Evolutionary conservation across 2,329 filamentous ascomycete genomes (phyloP), one percentile per base, ranked within the genome.

Genomic region (Microsporum ferrugineum): DNA sequence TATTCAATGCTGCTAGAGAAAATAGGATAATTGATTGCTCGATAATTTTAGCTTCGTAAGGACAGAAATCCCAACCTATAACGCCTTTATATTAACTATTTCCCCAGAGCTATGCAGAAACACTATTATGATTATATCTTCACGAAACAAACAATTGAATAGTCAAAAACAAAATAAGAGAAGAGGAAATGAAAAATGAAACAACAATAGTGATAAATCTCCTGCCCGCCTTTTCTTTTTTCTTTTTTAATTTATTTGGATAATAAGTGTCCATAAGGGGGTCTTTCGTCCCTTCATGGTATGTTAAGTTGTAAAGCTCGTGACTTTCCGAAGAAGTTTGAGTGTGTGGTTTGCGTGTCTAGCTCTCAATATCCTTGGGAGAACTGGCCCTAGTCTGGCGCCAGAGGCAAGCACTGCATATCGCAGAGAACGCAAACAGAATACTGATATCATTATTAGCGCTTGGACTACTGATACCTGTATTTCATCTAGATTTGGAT

Each of bases 351-450:
- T 36, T 36, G 29, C 29, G 5, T n/a, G 14, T 51, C 31, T 55
- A 55, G 12, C 33, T 55, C 14, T 55, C 51, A 14, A 55, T 55
- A 7, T 55, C 51, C 31, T 55, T 55, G 14, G 51, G 51, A 36
- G 51, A 33, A 3, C 7, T 10, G 14, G 31, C 66, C 74, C 82
- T 82, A 69, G 80, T 76, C 67, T 82, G 80, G 64, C 82, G 80
- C 83, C 85, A 88, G 43, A 89, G 76, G 66, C 84, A 83, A 60
- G 78, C 73, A 34, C 79, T 81, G 53, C 82, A 79, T 57, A 86
- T 73, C 53, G 79, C 76, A 1, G 84, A 86, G 63, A 88, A 80
- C 63, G 83, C 80, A 68, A 88, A 89, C 39, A 89, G 76, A 49
- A 88, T 82, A 72, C 85, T 79, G 60, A 38, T 41, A 41, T 39